Evolutionary conservation across 2,329 filamentous ascomycete species (phyloP).

Genomic region (Venturia asperata): DNA sequence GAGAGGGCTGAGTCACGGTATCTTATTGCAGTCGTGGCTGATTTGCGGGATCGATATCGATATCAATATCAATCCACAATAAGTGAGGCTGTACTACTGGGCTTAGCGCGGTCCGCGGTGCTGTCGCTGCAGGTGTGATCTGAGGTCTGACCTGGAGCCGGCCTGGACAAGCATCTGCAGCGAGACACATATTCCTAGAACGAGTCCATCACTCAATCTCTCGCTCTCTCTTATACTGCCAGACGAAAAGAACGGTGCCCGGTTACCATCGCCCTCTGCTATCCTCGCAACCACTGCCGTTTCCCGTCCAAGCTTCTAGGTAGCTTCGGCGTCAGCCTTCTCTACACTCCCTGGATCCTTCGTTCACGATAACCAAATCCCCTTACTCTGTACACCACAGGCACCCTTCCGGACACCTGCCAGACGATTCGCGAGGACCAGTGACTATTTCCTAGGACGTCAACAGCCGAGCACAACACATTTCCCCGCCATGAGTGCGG

Average conservation of each 20-base stretch:
- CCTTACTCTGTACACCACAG: not conserved
- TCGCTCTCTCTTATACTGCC: not conserved
- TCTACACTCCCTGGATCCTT: not conserved
- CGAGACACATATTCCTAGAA: not conserved
- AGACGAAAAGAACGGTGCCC: not conserved
- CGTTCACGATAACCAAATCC: not conserved
- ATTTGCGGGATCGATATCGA: not conserved
- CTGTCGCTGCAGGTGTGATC: too few species aligned
- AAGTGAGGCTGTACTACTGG: conserved; percentile 5
- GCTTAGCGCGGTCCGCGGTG: not conserved
- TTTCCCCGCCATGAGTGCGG: conserved; percentile 34
- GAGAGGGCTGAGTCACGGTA: not conserved
- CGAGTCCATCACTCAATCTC: not conserved
- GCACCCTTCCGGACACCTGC: conserved; percentile 21
- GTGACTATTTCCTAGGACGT: not conserved
- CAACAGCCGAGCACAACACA: conserved; percentile 1
- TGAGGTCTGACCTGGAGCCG: not conserved
- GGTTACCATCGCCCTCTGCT: not conserved
- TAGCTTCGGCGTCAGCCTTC: conserved; percentile 6
- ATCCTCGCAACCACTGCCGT: not conserved
- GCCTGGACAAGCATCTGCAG: not conserved
- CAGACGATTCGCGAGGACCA: not conserved
- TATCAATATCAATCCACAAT: not conserved
- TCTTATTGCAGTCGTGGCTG: not conserved
- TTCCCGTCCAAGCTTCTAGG: not conserved